Percentiles rank a stretch among this genome's conserved stretches.
phyloP scores from a whole-genome alignment of 768 basidiomycete genomes.

The Tylopilus intermedius region DNA sequence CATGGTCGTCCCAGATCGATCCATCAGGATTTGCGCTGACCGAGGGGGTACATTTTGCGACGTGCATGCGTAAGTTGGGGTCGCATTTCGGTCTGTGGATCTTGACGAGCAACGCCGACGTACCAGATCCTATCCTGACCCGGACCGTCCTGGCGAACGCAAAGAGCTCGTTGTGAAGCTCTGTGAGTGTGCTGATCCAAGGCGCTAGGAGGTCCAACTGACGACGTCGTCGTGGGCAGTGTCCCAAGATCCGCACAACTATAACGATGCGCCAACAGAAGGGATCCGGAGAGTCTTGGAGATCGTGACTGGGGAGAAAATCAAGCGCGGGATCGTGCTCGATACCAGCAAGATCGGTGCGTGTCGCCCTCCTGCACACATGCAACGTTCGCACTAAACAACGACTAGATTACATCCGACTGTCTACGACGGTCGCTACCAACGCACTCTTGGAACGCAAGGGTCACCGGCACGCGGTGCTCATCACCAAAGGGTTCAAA shows the following conservation, averaged over 20 bases:
- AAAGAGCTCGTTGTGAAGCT: constrained; percentile 90
- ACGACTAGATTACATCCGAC: constrained; percentile 73
- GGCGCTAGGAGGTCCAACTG: background rate
- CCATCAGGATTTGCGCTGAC: constrained; percentile 82
- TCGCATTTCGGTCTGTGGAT: background rate
- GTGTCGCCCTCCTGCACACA: background rate
- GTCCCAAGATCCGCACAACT: constrained; percentile 84
- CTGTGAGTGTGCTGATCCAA: constrained; percentile 38
- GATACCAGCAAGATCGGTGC: constrained; percentile 78
- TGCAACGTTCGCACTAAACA: background rate
- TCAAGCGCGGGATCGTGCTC: constrained; percentile 62
- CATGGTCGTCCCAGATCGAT: constrained; percentile 56
- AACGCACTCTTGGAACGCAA: constrained; percentile 94
- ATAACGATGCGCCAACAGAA: constrained; percentile 90
- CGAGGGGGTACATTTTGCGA: constrained; percentile 93
- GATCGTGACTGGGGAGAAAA: constrained; percentile 59
- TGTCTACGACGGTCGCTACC: constrained; percentile 93
- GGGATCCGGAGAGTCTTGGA: constrained; percentile 87
- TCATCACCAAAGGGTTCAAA: constrained; percentile 89
- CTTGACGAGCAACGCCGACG: background rate
- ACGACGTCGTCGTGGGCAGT: constrained; percentile 40
- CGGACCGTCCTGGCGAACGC: constrained; percentile 51
- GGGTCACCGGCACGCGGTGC: constrained; percentile 83
- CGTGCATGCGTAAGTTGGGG: constrained; percentile 62
- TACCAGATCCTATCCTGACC: constrained; percentile 68